Conservation (phyloP, 2,329 filamentous ascomycete species). For the Epichloe scottii region DNA sequence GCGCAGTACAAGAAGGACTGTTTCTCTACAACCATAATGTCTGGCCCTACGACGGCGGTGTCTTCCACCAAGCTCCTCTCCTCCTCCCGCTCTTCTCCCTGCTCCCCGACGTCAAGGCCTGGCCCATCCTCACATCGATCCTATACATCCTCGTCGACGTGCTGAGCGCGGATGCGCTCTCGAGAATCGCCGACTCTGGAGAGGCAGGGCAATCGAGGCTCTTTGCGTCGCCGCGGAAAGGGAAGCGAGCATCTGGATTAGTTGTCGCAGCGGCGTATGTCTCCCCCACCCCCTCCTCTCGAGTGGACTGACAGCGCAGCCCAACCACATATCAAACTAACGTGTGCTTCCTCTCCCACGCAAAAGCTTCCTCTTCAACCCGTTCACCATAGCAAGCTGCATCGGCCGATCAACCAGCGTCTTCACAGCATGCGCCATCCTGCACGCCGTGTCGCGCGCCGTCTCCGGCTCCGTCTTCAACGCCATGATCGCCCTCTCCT, state of each 20-base stretch:
- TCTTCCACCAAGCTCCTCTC: slow-evolving; percentile 70
- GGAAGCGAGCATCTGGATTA: slow-evolving; percentile 60
- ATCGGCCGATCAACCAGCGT: slow-evolving; percentile 79
- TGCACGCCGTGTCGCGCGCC: slow-evolving; percentile 72
- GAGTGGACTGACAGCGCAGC: not conserved
- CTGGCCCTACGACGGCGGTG: slow-evolving; percentile 91
- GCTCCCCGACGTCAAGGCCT: slow-evolving; percentile 55
- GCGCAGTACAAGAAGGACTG: slow-evolving; percentile 80
- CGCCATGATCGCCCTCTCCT: slow-evolving; percentile 71
- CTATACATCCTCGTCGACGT: slow-evolving; percentile 76
- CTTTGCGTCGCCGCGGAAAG: slow-evolving; percentile 67
- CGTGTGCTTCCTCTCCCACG: no score
- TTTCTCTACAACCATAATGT: slow-evolving; percentile 95
- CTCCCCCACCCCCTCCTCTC: not conserved
- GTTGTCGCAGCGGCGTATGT: slow-evolving; percentile 68
- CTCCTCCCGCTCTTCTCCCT: slow-evolving; percentile 85
- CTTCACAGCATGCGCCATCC: slow-evolving; percentile 78
- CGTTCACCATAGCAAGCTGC: slow-evolving; percentile 84
- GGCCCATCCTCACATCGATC: slow-evolving; percentile 63
- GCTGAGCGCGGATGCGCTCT: slow-evolving; percentile 66
- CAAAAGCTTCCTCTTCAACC: slow-evolving; percentile 81
- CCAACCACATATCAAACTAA: not conserved
- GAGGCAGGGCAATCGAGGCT: slow-evolving; percentile 61
- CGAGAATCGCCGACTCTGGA: slow-evolving; percentile 67
- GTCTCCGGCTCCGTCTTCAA: slow-evolving; percentile 60